phyloP scores from a whole-genome alignment of 2,329 filamentous ascomycete species.

The Claviceps sp. region DNA sequence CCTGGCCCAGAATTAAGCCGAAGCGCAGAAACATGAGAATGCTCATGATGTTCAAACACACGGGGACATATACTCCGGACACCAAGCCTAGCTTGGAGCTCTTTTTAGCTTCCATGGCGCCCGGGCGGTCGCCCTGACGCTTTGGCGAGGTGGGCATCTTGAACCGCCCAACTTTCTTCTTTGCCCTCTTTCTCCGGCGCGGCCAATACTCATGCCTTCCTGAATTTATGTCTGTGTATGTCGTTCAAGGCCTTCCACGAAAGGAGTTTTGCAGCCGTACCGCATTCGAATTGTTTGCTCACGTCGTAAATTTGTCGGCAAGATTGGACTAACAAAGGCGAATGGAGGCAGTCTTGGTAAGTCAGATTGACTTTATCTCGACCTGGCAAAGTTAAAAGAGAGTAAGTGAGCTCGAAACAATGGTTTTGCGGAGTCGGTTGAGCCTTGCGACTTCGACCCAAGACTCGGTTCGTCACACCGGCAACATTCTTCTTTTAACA shows the following conservation, averaged over 20 bases:
- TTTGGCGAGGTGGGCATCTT: constrained; percentile 8
- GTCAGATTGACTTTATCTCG: background rate
- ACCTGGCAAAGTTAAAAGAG: background rate
- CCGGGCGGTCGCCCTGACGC: constrained; percentile 5
- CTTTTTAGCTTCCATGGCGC: constrained; percentile 23
- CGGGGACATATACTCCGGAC: constrained; percentile 73
- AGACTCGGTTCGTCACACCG: background rate
- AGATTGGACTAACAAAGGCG: background rate
- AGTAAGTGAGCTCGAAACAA: background rate
- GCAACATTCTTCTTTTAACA: background rate
- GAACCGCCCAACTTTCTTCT: background rate
- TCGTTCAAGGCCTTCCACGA: background rate
- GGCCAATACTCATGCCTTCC: background rate
- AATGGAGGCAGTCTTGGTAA: background rate
- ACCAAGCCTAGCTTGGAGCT: constrained; percentile 59
- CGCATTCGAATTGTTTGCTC: background rate
- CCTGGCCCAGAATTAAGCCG: constrained; percentile 69
- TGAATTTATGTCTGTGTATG: background rate
- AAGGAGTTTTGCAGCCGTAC: background rate
- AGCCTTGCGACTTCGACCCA: background rate
- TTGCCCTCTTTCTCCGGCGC: too few species aligned
- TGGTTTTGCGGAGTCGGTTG: background rate
- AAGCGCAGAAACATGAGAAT: constrained; percentile 90
- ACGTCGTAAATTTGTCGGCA: background rate
- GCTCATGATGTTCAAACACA: constrained; percentile 77